Conservation (phyloP, 2,329 filamentous ascomycete genomes). For the Phaeosphaeriaceae sp. region DNA sequence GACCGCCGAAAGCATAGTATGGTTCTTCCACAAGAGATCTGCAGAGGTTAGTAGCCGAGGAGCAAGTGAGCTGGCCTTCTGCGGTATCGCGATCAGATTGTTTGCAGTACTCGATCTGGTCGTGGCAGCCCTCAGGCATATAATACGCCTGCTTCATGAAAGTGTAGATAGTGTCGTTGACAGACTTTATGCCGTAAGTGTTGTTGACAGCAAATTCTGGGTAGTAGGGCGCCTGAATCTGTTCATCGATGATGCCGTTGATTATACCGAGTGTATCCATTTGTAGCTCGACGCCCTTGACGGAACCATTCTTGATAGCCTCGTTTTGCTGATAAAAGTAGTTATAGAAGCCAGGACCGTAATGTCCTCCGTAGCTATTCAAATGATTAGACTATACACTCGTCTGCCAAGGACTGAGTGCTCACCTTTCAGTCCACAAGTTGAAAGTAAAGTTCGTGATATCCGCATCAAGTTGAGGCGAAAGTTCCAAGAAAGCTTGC, state of each 20-base stretch:
- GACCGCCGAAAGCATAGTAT: constrained; percentile 50
- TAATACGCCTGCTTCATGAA: constrained; percentile 54
- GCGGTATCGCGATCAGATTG: constrained; percentile 30
- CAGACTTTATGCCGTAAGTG: constrained; percentile 59
- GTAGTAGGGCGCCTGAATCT: constrained; percentile 56
- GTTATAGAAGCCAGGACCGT: constrained; percentile 62
- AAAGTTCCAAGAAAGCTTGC: constrained; percentile 44
- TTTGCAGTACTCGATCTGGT: constrained; percentile 58
- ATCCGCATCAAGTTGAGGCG: constrained; percentile 54
- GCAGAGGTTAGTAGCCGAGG: constrained; percentile 51
- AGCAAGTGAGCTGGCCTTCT: constrained; percentile 44
- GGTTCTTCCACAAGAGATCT: constrained; percentile 53
- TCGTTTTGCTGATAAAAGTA: constrained; percentile 65
- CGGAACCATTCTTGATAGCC: constrained; percentile 57
- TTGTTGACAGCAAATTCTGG: constrained; percentile 62
- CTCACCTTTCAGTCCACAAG: constrained; percentile 54
- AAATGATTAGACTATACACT: constrained; percentile 1
- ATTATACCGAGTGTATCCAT: constrained; percentile 64
- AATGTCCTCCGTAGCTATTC: constrained; percentile 52
- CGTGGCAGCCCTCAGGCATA: constrained; percentile 59
- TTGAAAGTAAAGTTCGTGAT: constrained; percentile 61
- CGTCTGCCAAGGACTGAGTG: not conserved
- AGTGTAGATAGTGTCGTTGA: constrained; percentile 57
- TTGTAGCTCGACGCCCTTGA: constrained; percentile 57
- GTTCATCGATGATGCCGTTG: constrained; percentile 62